phyloP scores from a whole-genome alignment of 1,139 yeast species.

The Scheffersomyces segobiensis region DNA sequence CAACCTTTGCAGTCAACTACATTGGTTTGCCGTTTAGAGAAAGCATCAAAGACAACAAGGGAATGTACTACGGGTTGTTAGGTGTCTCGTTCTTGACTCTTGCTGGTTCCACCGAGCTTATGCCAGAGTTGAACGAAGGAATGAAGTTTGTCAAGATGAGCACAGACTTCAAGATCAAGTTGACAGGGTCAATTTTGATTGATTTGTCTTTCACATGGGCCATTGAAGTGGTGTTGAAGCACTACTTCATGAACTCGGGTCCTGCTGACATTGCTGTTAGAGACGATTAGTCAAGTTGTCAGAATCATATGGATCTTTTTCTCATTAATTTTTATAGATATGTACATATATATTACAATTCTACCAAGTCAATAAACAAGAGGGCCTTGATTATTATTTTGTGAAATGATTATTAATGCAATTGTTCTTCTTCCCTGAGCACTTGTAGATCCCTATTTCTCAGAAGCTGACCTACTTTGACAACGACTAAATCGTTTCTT shows the following conservation, averaged over 20 bases:
- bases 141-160: conserved; percentile 91
- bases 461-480: conserved; percentile 27
- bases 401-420: conserved; percentile 1
- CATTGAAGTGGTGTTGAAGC: conserved; percentile 79
- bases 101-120: conserved; percentile 89
- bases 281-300: conserved; percentile 16
- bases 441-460: conserved; percentile 25
- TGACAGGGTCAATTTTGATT: conserved; percentile 68
- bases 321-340: conserved; percentile 4
- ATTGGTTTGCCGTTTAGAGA: conserved; percentile 98
- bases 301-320: not conserved
- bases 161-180: conserved; percentile 68
- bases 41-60: conserved; percentile 84
- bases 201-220: conserved; percentile 80
- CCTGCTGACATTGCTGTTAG: conserved; percentile 87
- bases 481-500: conserved; percentile 25
- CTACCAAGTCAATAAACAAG: not conserved
- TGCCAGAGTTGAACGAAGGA: conserved; percentile 91
- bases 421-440: conserved; percentile 1
- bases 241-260: conserved; percentile 84
- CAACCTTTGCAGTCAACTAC: conserved; percentile 96
- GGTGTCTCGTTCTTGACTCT: conserved; percentile 90
- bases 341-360: conserved; percentile 5
- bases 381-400: not conserved
- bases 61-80: conserved; percentile 93